Conservation (phyloP, 2,329 filamentous ascomycete species). For the Neonectria faginata region DNA sequence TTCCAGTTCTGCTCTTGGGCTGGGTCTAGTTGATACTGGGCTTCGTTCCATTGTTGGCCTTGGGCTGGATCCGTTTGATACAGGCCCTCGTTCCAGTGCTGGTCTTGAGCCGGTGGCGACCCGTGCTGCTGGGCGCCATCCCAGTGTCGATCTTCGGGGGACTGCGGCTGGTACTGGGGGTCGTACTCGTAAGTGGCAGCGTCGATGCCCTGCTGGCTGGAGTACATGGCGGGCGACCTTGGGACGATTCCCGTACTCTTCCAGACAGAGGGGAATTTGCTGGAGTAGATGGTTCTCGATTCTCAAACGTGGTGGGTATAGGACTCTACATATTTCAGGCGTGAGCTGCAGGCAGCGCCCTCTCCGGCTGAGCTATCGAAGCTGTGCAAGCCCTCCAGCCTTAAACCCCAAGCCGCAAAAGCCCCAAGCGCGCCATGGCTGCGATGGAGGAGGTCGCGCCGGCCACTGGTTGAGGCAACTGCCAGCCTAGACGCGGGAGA, state of each 20-base stretch:
- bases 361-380: neutral
- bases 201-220: slow-evolving; percentile 33
- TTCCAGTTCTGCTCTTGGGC: neutral
- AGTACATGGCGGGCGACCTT: slow-evolving; percentile 34
- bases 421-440: slow-evolving; percentile 10
- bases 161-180: slow-evolving; percentile 41
- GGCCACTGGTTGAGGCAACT: slow-evolving; percentile 7
- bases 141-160: slow-evolving; percentile 37
- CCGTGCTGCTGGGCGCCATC: too few species aligned
- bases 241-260: slow-evolving; percentile 17
- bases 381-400: neutral
- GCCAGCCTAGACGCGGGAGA: neutral
- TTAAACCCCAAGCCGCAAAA: slow-evolving; percentile 1
- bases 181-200: slow-evolving; percentile 29
- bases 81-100: neutral
- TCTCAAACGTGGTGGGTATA: slow-evolving; percentile 1
- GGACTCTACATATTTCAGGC: slow-evolving; percentile 7
- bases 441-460: slow-evolving; percentile 1
- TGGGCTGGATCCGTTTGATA: neutral
- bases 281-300: neutral
- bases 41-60: neutral
- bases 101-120: too few species aligned
- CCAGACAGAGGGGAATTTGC: slow-evolving; percentile 20
- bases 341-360: slow-evolving; percentile 4
- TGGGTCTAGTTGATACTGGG: neutral